Evolutionary conservation across 495 filamentous ascomycete species (phyloP).

Genomic region (Viridothelium virens): DNA sequence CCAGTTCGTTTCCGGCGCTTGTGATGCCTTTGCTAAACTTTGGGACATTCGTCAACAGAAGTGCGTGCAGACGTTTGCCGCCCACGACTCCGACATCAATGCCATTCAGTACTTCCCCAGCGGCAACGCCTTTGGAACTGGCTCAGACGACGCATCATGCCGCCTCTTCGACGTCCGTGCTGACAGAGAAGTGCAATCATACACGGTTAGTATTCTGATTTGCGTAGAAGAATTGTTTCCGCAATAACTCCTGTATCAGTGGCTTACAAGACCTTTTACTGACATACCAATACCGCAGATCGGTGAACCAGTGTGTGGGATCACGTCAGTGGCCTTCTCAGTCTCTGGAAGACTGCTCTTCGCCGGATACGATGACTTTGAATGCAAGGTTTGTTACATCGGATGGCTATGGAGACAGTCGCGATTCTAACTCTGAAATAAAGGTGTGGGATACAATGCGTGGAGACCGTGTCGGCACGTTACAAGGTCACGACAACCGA

Average conservation of each 20-base stretch:
- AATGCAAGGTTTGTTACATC: conserved; percentile 78
- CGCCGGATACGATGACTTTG: conserved; percentile 97
- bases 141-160: conserved; percentile 96
- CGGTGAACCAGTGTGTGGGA: conserved; percentile 93
- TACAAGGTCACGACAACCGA: conserved; percentile 96
- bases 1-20: conserved; percentile 96
- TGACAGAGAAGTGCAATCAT: conserved; percentile 91
- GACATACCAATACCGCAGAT: conserved; percentile 52
- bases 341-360: conserved; percentile 94
- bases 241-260: conserved; percentile 3
- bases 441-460: conserved; percentile 97
- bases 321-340: conserved; percentile 96
- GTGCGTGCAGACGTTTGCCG: conserved; percentile 96
- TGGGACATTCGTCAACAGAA: conserved; percentile 99
- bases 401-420: neutral
- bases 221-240: neutral
- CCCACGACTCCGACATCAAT: conserved; percentile 98
- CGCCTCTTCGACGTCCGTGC: conserved; percentile 96
- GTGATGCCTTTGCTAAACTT: conserved; percentile 95
- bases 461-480: conserved; percentile 90
- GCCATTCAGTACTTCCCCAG: conserved; percentile 99
- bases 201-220: conserved; percentile 61
- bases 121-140: conserved; percentile 96
- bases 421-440: neutral
- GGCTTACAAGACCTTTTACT: conserved; percentile 11